These are phyloP conservation scores for Quercus engelmannii DNA, from an alignment of 306 rosid genomes.

Conservation along the genomic window DNA sequence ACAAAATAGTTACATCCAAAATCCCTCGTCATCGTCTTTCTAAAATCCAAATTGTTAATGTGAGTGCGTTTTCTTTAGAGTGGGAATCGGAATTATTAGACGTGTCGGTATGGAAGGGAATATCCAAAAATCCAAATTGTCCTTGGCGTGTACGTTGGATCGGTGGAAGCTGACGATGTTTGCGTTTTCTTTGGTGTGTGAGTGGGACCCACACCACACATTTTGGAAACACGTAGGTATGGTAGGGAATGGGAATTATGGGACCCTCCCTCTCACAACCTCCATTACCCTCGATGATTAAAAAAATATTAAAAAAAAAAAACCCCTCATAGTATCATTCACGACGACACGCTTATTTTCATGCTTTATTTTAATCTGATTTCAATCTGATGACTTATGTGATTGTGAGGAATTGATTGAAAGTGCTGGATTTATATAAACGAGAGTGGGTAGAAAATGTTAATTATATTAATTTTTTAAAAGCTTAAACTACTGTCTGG, in stretches of 20 bases:
- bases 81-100: neutral
- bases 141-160: constrained; percentile 68
- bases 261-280: constrained; percentile 13
- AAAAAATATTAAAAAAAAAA: neutral
- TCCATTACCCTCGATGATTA: neutral
- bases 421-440: too few species aligned
- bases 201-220: constrained; percentile 13
- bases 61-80: neutral
- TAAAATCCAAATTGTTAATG: neutral
- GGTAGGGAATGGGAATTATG: neutral
- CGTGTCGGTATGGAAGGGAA: constrained; percentile 4
- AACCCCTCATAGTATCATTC: too few species aligned
- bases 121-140: constrained; percentile 33
- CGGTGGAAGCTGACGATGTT: constrained; percentile 41
- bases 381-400: too few species aligned
- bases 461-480: too few species aligned
- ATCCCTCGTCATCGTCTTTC: too few species aligned
- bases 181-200: neutral
- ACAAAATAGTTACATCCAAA: too few species aligned
- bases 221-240: constrained; percentile 19
- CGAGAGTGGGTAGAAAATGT: too few species aligned
- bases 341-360: too few species aligned
- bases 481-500: too few species aligned
- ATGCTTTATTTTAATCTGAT: too few species aligned
- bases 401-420: too few species aligned